phyloP scores from a whole-genome alignment of 2,329 filamentous ascomycete genomes.

The Fusarium sp. region DNA sequence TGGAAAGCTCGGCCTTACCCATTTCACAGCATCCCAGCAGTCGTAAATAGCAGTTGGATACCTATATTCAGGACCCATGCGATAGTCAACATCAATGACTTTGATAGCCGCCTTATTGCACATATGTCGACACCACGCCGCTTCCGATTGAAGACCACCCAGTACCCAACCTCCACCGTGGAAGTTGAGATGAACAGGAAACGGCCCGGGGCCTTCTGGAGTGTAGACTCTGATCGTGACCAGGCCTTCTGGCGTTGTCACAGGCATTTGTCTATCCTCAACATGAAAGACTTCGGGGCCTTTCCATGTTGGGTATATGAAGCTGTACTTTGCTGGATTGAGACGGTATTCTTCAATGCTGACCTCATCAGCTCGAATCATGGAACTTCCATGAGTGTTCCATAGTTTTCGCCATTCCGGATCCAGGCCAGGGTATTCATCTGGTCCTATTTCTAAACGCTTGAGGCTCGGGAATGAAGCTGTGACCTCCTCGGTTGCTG shows the following conservation, averaged over 20 bases:
- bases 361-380: background rate
- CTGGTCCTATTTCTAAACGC: background rate
- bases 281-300: background rate
- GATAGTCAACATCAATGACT: background rate
- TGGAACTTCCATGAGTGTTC: background rate
- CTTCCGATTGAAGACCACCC: background rate
- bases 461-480: background rate
- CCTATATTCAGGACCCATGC: background rate
- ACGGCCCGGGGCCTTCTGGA: background rate
- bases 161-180: background rate
- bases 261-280: background rate
- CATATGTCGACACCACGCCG: background rate
- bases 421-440: background rate
- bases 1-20: background rate
- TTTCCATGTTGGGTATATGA: background rate
- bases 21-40: conserved; percentile 3
- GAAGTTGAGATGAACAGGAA: background rate
- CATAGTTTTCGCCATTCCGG: background rate
- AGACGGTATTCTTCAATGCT: background rate
- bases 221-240: background rate
- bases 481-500: background rate
- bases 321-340: background rate
- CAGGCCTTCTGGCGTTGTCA: background rate
- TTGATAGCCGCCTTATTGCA: background rate
- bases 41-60: conserved; percentile 4